Evolutionary conservation across 345 rosid genomes (phyloP).

Genomic region (Populus tremula): DNA sequence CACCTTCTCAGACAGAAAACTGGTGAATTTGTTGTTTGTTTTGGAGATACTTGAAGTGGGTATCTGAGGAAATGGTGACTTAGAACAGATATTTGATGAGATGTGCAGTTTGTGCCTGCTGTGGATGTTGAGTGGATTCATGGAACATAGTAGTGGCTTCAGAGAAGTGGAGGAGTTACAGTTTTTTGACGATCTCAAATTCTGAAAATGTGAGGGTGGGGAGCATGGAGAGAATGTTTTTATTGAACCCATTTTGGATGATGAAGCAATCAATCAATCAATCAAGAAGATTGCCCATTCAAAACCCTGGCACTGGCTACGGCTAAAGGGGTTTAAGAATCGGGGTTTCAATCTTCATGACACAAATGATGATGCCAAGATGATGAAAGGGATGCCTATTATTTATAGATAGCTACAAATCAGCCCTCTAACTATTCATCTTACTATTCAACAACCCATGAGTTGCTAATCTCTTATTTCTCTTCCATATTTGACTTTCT

Average conservation of each 20-base stretch:
- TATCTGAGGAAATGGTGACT: slow-evolving; percentile 7
- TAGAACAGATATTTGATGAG: slow-evolving; percentile 20
- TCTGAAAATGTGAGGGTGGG: neutral
- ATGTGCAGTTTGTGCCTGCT: slow-evolving; percentile 18
- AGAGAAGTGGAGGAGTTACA: neutral
- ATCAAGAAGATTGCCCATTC: neutral
- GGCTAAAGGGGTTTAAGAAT: neutral
- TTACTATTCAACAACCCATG: neutral
- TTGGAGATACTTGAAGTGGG: slow-evolving; percentile 25
- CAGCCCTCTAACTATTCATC: neutral
- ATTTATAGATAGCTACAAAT: neutral
- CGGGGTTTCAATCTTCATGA: neutral
- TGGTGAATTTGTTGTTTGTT: slow-evolving; percentile 11
- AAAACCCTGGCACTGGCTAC: neutral
- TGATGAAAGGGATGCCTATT: neutral
- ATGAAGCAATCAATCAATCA: neutral
- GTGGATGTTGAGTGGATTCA: slow-evolving; percentile 9
- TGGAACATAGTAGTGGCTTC: neutral
- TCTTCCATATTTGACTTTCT: neutral
- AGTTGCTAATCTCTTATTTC: neutral
- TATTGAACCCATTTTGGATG: slow-evolving; percentile 19
- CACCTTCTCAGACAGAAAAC: slow-evolving; percentile 33
- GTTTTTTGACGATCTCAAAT: slow-evolving; percentile 9
- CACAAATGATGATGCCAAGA: neutral
- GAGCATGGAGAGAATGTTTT: slow-evolving; percentile 3